Evolutionary conservation across 2,329 filamentous ascomycete species (phyloP).

Genomic region (Aspergillus piperis): DNA sequence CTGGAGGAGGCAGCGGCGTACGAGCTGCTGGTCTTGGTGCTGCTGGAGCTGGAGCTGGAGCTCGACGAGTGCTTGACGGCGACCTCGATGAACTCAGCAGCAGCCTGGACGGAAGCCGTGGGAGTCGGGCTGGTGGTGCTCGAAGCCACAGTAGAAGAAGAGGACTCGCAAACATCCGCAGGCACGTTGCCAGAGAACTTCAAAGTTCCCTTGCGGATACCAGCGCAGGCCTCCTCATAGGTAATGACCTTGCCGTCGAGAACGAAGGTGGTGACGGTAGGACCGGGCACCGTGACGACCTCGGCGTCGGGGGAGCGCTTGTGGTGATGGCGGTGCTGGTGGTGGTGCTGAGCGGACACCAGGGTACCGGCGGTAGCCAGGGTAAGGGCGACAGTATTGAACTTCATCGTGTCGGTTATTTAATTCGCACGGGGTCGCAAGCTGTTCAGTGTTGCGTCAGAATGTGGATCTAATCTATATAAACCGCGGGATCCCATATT

Average conservation of each 20-base stretch:
- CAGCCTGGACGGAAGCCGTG: slow-evolving; percentile 20
- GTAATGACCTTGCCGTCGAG: slow-evolving; percentile 56
- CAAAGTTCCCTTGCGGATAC: slow-evolving; percentile 68
- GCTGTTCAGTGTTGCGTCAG: slow-evolving; percentile 2
- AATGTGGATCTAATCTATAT: neutral
- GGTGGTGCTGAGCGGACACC: slow-evolving; percentile 45
- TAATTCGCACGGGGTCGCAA: slow-evolving; percentile 5
- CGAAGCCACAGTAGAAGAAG: slow-evolving; percentile 39
- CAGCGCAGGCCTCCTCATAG: slow-evolving; percentile 64
- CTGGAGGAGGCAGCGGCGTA: slow-evolving; percentile 27
- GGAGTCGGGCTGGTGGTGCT: slow-evolving; percentile 32
- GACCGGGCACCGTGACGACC: slow-evolving; percentile 59
- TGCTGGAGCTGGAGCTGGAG: slow-evolving; percentile 28
- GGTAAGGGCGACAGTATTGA: slow-evolving; percentile 41
- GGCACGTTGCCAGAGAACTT: slow-evolving; percentile 65
- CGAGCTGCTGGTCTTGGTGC: slow-evolving; percentile 22
- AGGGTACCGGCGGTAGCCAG: slow-evolving; percentile 47
- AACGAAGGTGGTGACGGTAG: slow-evolving; percentile 70
- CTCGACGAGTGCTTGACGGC: slow-evolving; percentile 35
- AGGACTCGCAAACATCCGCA: slow-evolving; percentile 52
- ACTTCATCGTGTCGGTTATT: slow-evolving; percentile 39
- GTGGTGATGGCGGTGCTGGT: slow-evolving; percentile 45
- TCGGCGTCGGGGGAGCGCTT: slow-evolving; percentile 47
- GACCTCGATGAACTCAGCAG: slow-evolving; percentile 55
- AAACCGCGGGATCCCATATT: neutral